phyloP scores from a whole-genome alignment of 2,329 filamentous ascomycete genomes.

The Monilinia fructicola region DNA sequence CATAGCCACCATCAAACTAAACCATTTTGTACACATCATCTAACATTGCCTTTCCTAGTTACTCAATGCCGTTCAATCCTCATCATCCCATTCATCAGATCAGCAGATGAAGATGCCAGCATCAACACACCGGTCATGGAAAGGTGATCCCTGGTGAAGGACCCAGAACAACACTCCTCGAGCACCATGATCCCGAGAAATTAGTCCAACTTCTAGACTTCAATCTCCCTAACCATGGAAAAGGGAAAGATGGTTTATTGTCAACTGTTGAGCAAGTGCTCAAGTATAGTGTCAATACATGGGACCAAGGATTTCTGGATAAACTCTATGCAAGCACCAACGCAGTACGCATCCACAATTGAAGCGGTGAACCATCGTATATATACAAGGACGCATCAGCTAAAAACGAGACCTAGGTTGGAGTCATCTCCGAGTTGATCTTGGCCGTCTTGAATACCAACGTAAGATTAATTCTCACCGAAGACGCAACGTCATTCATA shows the following conservation, averaged over 20 bases:
- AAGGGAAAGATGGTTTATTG: conserved; percentile 72
- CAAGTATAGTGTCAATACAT: conserved; percentile 93
- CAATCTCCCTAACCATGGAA: conserved; percentile 57
- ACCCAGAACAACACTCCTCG: conserved; percentile 59
- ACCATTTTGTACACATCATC: conserved; percentile 17
- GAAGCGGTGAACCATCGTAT: not conserved
- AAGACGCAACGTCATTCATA: not conserved
- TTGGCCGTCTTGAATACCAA: conserved; percentile 90
- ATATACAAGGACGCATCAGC: not conserved
- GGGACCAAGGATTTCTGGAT: conserved; percentile 94
- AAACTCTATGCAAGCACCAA: conserved; percentile 93
- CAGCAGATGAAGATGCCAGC: conserved; percentile 64
- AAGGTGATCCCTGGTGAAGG: conserved; percentile 43
- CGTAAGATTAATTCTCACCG: conserved; percentile 46
- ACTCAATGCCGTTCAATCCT: conserved; percentile 65
- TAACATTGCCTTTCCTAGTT: conserved; percentile 51
- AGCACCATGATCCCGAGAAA: conserved; percentile 59
- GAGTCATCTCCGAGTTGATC: conserved; percentile 80
- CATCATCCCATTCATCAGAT: conserved; percentile 67
- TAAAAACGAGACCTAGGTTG: conserved; percentile 54
- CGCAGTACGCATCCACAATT: conserved; percentile 52
- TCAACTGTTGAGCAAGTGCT: conserved; percentile 69
- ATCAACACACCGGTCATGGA: conserved; percentile 53
- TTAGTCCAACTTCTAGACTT: conserved; percentile 57
- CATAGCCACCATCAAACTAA: not conserved